Base-by-base conservation (phyloP, 495 filamentous ascomycete genomes). In the Hyaloscypha bicolor region DNA sequence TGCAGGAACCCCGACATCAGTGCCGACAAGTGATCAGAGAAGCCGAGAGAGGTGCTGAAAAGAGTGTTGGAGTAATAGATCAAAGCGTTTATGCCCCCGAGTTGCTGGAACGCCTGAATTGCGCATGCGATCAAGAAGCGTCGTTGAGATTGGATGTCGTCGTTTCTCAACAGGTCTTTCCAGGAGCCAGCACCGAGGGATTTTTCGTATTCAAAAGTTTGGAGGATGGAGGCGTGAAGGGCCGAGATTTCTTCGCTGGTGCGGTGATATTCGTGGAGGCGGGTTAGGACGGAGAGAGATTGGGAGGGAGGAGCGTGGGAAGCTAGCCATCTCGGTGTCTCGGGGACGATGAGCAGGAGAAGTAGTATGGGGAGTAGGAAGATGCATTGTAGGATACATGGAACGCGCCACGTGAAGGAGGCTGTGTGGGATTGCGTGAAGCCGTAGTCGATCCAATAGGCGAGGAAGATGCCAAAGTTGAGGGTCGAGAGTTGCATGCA, bases 401-500 rank as follows among this genome's bases (percentile, higher is more conserved):
- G 91, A 64, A 92, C 88, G 35, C 91, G 80, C 90, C 90, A 93
- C 4, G 90, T 78, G 21, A 89, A 84, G 21, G 83, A 83, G 65
- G 72, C 83, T 55, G 85, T 82, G 55, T 88, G 73, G 62, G 87
- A 92, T 22, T 35, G 53, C 35, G 86, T 83, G 75, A 82, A 81
- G 14, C 69, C 81, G 57, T 80, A 80, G 63, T 83, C 80, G 53
- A 83, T 76, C 81, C 81, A 83, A 67, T 83, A 82, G 25, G 74
- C 78, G 51, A 83, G 75, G n/a, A 77, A 78, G 63, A 82, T 80
- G 12, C 80, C 81, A 51, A 77, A 82, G 6, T 90, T 91, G 71
- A 92, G 89, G 73, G 91, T 80, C 9, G 88, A 88, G 45, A 82
- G 81, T 75, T 92, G 88, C 61, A 93, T 87, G 88, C 93, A 92